Evolutionary conservation across 345 rosid species (phyloP), one percentile per base, ranked within the genome.

Genomic region (Heritiera littoralis): DNA sequence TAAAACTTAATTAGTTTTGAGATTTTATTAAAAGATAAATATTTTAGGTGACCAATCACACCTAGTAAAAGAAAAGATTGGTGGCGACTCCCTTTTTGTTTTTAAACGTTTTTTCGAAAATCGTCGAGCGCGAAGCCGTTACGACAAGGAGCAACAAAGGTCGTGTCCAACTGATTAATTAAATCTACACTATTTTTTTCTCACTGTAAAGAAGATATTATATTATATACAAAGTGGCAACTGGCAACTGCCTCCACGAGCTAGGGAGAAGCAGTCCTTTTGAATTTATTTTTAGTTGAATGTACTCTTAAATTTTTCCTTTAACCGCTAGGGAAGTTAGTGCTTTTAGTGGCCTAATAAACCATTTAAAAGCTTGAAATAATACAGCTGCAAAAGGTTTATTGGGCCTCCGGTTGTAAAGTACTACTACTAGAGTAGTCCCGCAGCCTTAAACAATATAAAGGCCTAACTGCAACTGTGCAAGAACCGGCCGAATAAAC

Each of bases 381-480:
- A 8, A 35, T 23, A 23, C 38, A 35, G 38, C 73, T 28, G 35
- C 52, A 12, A 49, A 77, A 2, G 30, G 20, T 55, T 38, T 52
- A 52, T 77, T 35, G n/a, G 49, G 32, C 1, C 28, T 35, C 46
- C n/a, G 51, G 74, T 77, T 66, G 67, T 74, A 77, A 77, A 66
- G 65, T 52, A 12, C 17, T 54, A 3, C 11, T 52, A 12, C 17
- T 54, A 3, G 18, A 17, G 13, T 14, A 40, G 52, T 13, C 73
- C 49, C 2, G 32, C 23, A 20, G 54, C 66, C 68, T 20, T 59
- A 75, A 60, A 49, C 56, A 52, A 72, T 51, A 7, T 15, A 52
- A 72, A 51, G 75, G 23, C 68, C 9, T 66, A 32, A 55, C 60
- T 56, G 45, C 54, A 23, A 23, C 28, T 23, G 28, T 23, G 28